These are phyloP conservation scores for Sambucus nigra DNA, from an alignment of 129 eudicot genomes.

Conservation along the genomic window DNA sequence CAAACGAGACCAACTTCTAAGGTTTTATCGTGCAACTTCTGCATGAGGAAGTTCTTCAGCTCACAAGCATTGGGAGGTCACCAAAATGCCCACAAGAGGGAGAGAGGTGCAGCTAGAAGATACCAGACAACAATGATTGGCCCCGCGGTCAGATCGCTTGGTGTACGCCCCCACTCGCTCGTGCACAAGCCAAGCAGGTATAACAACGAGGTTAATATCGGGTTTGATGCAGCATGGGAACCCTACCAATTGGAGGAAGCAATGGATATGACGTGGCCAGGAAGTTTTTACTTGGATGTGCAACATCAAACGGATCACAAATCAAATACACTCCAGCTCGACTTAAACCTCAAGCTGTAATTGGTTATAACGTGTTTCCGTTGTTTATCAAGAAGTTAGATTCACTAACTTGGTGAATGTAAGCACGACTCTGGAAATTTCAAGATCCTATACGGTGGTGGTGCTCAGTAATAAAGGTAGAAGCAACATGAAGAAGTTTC, in stretches of 20 bases:
- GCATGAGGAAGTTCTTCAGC: conserved; percentile 67
- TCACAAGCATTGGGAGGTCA: conserved; percentile 89
- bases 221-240: conserved; percentile 23
- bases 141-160: conserved; percentile 38
- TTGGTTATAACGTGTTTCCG: neutral
- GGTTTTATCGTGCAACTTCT: conserved; percentile 62
- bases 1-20: conserved; percentile 34
- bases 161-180: conserved; percentile 56
- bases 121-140: conserved; percentile 30
- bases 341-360: conserved; percentile 48
- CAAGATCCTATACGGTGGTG: neutral
- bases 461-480: neutral
- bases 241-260: conserved; percentile 14
- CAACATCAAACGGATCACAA: conserved; percentile 24
- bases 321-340: conserved; percentile 24
- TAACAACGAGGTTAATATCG: conserved; percentile 14
- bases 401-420: conserved; percentile 5
- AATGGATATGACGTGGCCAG: conserved; percentile 53
- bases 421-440: neutral
- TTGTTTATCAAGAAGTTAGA: neutral
- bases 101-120: conserved; percentile 64
- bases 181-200: conserved; percentile 36
- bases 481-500: conserved; percentile 5
- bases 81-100: conserved; percentile 85
- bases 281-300: conserved; percentile 43